phyloP scores from a whole-genome alignment of 2,329 filamentous ascomycete species.

The Colletotrichum camelliae region DNA sequence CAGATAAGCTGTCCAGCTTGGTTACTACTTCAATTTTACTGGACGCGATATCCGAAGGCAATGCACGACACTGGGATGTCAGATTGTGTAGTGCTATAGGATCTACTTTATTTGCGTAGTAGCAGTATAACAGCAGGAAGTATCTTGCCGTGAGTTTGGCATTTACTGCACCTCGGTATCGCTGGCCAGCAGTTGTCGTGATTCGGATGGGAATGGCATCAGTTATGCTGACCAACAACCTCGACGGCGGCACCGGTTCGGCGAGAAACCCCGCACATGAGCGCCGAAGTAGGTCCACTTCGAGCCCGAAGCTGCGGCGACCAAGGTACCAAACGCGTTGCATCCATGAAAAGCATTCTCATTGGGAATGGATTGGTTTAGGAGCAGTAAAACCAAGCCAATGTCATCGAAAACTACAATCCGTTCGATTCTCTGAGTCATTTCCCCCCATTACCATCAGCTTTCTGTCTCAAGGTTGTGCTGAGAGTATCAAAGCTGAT shows the following conservation, averaged over 20 bases:
- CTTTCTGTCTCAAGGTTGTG: too few relatives aligned
- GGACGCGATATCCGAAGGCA: not conserved
- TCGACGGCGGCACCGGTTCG: constrained; percentile 20
- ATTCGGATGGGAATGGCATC: not conserved
- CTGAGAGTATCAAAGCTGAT: too few relatives aligned
- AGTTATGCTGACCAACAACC: not conserved
- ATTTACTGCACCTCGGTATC: not conserved
- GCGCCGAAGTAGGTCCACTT: not conserved
- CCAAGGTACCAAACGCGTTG: not conserved
- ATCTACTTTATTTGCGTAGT: not conserved
- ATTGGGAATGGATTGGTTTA: not conserved
- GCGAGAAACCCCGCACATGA: not conserved
- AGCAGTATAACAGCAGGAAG: not conserved
- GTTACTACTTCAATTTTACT: not conserved
- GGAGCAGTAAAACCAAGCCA: not conserved
- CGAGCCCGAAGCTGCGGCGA: not conserved
- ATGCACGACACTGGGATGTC: too few relatives aligned
- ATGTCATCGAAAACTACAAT: not conserved
- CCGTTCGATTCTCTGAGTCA: not conserved
- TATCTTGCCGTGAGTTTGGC: rapidly evolving
- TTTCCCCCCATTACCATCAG: not conserved
- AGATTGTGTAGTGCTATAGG: too few relatives aligned
- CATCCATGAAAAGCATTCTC: not conserved
- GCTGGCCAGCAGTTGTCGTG: not conserved
- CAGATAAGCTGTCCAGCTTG: not conserved